A percentile compares a stretch with the other conserved stretches of the same genome.
phyloP scores from a whole-genome alignment of 2,329 filamentous ascomycete species.

The Cladophialophora carrionii region DNA sequence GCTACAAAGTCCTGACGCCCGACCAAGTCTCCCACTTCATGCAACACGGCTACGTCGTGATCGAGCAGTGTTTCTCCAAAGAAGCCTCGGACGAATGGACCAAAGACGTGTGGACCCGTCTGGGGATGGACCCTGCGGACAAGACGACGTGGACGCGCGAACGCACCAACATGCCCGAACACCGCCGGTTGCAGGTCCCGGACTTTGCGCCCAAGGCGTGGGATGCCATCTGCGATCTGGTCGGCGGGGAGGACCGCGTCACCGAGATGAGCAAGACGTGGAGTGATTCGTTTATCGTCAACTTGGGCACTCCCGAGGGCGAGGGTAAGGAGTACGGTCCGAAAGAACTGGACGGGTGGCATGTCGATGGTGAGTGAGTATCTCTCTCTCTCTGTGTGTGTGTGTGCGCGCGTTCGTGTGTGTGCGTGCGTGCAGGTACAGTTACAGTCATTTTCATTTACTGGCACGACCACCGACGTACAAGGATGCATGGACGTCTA shows the following conservation, averaged over 20 bases:
- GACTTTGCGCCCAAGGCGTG: conserved; percentile 67
- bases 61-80: conserved; percentile 57
- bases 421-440: background rate
- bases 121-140: conserved; percentile 67
- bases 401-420: background rate
- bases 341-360: conserved; percentile 62
- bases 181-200: conserved; percentile 59
- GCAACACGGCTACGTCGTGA: conserved; percentile 59
- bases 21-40: conserved; percentile 59
- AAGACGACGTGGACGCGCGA: conserved; percentile 65
- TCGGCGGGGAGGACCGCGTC: conserved; percentile 64
- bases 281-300: conserved; percentile 71
- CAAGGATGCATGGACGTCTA: too few relatives aligned
- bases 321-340: conserved; percentile 57
- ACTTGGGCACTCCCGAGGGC: conserved; percentile 62
- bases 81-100: conserved; percentile 55
- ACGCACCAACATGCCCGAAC: conserved; percentile 67
- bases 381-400: background rate
- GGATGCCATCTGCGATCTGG: conserved; percentile 67
- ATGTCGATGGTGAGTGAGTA: conserved; percentile 57
- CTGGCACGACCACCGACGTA: too few relatives aligned
- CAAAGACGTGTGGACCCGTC: conserved; percentile 62
- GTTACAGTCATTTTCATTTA: too few relatives aligned
- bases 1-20: conserved; percentile 44
- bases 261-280: conserved; percentile 53